Conservation (phyloP, 1,139 yeast species). For the Saccharomyces hybrid region DNA sequence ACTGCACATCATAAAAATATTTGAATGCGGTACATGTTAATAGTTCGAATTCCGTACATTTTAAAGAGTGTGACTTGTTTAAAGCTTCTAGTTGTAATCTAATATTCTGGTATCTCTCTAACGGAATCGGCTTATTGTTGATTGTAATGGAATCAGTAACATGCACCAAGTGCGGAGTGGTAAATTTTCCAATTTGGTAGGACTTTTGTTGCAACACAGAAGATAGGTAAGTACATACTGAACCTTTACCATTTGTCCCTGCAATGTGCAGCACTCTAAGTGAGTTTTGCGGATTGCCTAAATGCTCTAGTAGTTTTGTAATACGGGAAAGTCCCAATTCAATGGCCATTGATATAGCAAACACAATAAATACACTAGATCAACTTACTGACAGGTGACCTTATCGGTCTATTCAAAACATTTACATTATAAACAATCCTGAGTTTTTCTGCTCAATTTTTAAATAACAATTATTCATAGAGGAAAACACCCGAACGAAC, state of each 20-base stretch:
- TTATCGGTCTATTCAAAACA: neutral
- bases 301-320: conserved; percentile 42
- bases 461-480: neutral
- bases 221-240: conserved; percentile 72
- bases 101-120: conserved; percentile 40
- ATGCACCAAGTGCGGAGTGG: conserved; percentile 74
- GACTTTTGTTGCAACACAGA: conserved; percentile 45
- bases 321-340: conserved; percentile 65
- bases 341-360: conserved; percentile 36
- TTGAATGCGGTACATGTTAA: conserved; percentile 78
- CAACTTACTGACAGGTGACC: neutral
- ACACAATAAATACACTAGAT: neutral
- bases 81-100: conserved; percentile 32
- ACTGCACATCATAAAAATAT: conserved; percentile 52
- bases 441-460: neutral
- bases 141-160: conserved; percentile 71
- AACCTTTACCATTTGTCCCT: conserved; percentile 94
- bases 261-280: conserved; percentile 75
- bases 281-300: conserved; percentile 62
- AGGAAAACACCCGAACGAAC: neutral
- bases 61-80: conserved; percentile 38
- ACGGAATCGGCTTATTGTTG: conserved; percentile 49
- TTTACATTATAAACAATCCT: neutral
- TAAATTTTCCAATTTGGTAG: conserved; percentile 56
- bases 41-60: conserved; percentile 82